Base-by-base conservation (phyloP, 495 filamentous ascomycete species). In the Neurospora hispaniola region DNA sequence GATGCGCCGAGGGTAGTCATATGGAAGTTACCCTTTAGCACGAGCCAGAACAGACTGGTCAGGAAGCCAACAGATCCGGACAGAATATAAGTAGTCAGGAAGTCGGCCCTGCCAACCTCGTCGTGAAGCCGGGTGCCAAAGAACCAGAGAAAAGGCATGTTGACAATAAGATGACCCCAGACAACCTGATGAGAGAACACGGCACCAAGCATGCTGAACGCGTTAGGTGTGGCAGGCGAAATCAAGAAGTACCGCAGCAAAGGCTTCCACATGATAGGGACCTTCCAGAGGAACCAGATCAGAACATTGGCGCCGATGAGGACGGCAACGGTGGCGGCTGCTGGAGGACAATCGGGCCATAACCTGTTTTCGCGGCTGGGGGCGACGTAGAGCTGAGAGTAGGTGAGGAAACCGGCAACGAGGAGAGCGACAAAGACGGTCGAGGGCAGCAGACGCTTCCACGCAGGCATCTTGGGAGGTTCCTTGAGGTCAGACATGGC, bases 41-140 rank as follows among this genome's bases (percentile, higher is more conserved):
- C 90, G 69, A 88, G 85, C 41, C 79, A 80, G 12, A 84, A 76
- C 69, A 98, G 82, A 35, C 89, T 90, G 3, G 84, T 79, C 73
- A 93, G 87, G 54, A 90, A 90, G 41, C 89, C 90, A 14, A 93
- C 35, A 0, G 87, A 86, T 48, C 93, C 94, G 4, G 88, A 84
- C 1, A 88, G 81, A 44, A 96, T 76, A 80, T 93, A 96, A 7
- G 97, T 83, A 9, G 90, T 89, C 5, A 99, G 83, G 81, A 98
- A 97, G 73, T 90, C 88, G 46, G 91, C 94, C 23, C 95, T 88
- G 48, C 94, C 95, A 71, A 98, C 87, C 71, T 97, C 90, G 76
- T 97, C 94, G 83, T 97, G 93, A 16, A 96, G 75, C 0, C 81
- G 80, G 12, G 81, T 82, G 43, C 86, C 87, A 35, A 87, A 73